Base-by-base conservation (phyloP, 192 early-diverging fungal genomes). In the Pilaira anomala region DNA sequence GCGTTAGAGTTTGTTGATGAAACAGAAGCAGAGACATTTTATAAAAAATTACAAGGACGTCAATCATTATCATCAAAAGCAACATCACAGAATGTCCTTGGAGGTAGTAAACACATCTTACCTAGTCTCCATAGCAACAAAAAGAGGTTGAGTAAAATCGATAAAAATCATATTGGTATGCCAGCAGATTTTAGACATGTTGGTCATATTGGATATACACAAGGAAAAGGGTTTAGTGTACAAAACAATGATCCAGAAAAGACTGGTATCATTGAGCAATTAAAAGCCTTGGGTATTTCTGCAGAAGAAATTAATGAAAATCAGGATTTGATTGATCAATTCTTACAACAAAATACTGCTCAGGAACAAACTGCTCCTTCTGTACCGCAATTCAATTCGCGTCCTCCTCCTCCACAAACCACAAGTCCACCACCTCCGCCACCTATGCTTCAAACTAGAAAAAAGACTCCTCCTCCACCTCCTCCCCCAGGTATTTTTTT, bases 1-100 rank as follows among this genome's bases (percentile, higher is more conserved):
- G 89, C 83, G 12, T 77, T 91, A 24, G 85, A 85, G 3, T 91
- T 89, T 76, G 84, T 83, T 11, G 85, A 89, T 69, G 84, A 79
- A 45, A 77, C 76, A 53, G 89, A 91, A 49, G 87, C 89, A 8
- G 66, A 75, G 11, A 68, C 69, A 49, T 88, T 91, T 69, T 78
- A 79, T 49, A 84, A 85, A 55, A 91, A 86, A 62, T 7, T 69
- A n/a, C 40, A 26, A 26, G 22, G 54, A 16, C 18, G 51, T 14
- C 41, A 63, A 6, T n/a, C 60, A 14, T 62, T 39, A 41, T 40
- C 29, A 16, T 48, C 16, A 30, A 67, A 60, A 56, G 56, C 49
- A 67, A 30, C 40, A 50, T 66, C 50, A 19, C 18, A 44, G 50
- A n/a, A 21, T 28, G 12, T n/a, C 1, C 16, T 54, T 4, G 54